phyloP scores from a whole-genome alignment of 176 grass and related monocot species.

The Carex littledalei region DNA sequence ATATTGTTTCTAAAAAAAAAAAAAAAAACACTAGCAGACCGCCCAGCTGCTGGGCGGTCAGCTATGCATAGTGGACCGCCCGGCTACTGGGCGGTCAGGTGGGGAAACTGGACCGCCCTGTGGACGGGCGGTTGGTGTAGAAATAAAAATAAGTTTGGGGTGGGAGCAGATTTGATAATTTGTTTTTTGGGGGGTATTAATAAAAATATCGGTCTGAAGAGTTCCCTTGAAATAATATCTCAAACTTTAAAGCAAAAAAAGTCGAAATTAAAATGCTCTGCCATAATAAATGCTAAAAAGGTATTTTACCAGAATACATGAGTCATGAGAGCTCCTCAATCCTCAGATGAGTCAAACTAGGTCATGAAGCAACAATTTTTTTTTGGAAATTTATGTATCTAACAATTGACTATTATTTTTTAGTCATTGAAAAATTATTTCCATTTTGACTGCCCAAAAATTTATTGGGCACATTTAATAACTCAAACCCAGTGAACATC shows the following conservation, averaged over 20 bases:
- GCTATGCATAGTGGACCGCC: no score
- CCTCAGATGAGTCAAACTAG: background rate
- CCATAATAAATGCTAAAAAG: background rate
- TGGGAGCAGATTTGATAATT: no score
- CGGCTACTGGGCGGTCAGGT: no score
- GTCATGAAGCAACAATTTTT: background rate
- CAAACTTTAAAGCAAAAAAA: background rate
- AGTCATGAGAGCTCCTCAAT: background rate
- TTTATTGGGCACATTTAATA: background rate
- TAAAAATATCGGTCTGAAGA: no score
- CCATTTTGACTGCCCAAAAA: background rate
- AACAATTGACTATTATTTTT: background rate
- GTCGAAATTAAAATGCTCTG: background rate
- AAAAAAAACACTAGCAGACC: no score
- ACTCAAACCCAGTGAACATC: background rate
- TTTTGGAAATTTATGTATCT: background rate
- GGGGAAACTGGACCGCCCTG: no score
- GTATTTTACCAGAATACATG: background rate
- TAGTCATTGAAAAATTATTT: background rate
- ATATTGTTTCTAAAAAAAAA: no score
- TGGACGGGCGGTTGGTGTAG: no score
- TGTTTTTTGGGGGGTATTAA: no score
- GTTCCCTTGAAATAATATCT: background rate
- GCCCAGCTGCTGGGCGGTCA: no score
- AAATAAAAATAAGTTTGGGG: no score